Evolutionary conservation across 345 rosid genomes (phyloP).

Genomic region (Eucalyptus cladocalyx): DNA sequence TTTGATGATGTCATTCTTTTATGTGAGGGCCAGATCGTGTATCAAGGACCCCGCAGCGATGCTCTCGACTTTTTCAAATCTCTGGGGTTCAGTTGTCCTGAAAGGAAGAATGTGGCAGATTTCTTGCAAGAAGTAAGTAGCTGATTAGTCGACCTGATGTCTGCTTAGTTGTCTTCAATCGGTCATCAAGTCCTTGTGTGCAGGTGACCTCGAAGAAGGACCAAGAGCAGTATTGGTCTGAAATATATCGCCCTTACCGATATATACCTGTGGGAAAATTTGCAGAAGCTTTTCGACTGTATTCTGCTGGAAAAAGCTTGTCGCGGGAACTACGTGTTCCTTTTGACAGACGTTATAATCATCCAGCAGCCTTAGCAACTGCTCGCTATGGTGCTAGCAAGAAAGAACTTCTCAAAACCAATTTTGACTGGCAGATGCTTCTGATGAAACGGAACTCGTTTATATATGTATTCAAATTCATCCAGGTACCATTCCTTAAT

Average conservation of each 20-base stretch:
- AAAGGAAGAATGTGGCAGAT: conserved; percentile 94
- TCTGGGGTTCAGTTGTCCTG: conserved; percentile 82
- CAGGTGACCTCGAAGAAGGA: conserved; percentile 92
- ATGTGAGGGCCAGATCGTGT: conserved; percentile 88
- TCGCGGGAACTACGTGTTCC: conserved; percentile 49
- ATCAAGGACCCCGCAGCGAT: conserved; percentile 81
- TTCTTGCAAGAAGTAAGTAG: conserved; percentile 88
- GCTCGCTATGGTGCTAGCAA: conserved; percentile 52
- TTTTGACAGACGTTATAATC: conserved; percentile 72
- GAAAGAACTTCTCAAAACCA: conserved; percentile 66
- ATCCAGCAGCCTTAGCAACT: conserved; percentile 92
- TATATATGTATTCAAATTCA: conserved; percentile 83
- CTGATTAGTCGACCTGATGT: conserved; percentile 1
- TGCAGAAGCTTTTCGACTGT: conserved; percentile 67
- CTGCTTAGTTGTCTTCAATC: neutral
- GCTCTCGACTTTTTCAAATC: conserved; percentile 69
- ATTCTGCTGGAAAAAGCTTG: conserved; percentile 49
- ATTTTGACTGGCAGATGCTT: conserved; percentile 78
- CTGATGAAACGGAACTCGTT: conserved; percentile 90
- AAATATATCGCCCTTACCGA: conserved; percentile 53
- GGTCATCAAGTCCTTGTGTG: neutral
- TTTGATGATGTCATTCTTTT: conserved; percentile 89
- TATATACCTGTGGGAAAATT: conserved; percentile 82
- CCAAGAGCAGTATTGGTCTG: conserved; percentile 96
- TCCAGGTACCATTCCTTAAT: conserved; percentile 51